These are phyloP conservation scores for Zanthoxylum bungeanum DNA, from an alignment of 345 rosid genomes.

Conservation along the genomic window DNA sequence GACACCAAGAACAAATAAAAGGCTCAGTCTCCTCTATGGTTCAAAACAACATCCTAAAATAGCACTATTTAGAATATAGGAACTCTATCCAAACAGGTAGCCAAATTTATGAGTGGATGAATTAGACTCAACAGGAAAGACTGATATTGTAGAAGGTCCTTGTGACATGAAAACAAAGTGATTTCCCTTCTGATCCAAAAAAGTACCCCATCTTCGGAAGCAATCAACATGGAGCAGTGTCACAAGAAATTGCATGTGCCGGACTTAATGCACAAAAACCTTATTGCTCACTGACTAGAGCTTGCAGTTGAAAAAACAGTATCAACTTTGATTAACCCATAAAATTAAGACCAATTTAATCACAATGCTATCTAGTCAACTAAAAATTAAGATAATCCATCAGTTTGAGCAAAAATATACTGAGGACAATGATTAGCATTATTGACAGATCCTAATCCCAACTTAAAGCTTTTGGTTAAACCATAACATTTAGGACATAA, in stretches of 20 bases:
- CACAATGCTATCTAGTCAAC: neutral
- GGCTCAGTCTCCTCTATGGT: neutral
- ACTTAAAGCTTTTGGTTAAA: neutral
- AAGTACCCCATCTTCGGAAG: neutral
- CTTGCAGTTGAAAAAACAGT: neutral
- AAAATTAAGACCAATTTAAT: neutral
- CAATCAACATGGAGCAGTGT: neutral
- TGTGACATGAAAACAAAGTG: neutral
- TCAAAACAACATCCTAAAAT: neutral
- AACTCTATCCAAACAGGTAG: neutral
- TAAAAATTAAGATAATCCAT: neutral
- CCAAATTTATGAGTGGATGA: no score
- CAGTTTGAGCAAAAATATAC: neutral
- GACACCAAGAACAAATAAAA: neutral
- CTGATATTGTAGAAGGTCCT: neutral
- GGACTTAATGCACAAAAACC: neutral
- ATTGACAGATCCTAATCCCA: neutral
- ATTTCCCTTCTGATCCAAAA: neutral
- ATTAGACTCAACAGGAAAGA: neutral
- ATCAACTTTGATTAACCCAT: neutral
- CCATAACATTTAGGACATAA: neutral
- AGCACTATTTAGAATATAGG: neutral
- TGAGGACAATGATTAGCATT: neutral
- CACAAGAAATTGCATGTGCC: neutral
- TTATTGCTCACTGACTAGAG: neutral